A percentile compares a stretch with the other conserved stretches of the same genome.
Conservation (phyloP, 2,329 filamentous ascomycete genomes). For the Pestalotiopsis sp. region DNA sequence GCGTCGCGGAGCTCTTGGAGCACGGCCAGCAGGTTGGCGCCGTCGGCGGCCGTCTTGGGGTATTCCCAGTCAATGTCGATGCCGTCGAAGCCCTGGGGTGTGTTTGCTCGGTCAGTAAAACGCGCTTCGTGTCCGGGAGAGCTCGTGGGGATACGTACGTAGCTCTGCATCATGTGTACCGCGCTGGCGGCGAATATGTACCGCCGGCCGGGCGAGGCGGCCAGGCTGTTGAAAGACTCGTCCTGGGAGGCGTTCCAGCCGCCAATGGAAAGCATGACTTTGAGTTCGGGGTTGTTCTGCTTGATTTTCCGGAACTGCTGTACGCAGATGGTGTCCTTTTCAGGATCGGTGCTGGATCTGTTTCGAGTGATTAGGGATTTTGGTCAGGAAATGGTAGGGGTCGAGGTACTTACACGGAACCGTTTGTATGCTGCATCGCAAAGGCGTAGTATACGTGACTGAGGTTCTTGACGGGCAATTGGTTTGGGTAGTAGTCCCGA, state of each 20-base stretch:
- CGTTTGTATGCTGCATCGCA: not conserved
- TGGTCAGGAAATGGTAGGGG: no score
- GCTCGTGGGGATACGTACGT: not conserved
- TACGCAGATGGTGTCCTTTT: not conserved
- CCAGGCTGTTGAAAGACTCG: not conserved
- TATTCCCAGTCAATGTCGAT: slow-evolving; percentile 5
- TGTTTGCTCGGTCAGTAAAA: not conserved
- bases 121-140: fast-evolving
- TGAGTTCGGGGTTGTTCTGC: not conserved
- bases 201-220: not conserved
- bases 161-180: slow-evolving; percentile 1
- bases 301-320: not conserved
- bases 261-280: slow-evolving; percentile 1
- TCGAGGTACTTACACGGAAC: not conserved
- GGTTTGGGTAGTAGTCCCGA: not conserved
- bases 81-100: not conserved
- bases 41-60: not conserved
- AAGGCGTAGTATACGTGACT: slow-evolving; percentile 5
- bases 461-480: not conserved
- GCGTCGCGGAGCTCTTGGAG: not conserved
- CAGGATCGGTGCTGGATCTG: not conserved
- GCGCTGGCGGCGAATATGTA: not conserved
- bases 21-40: not conserved
- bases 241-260: not conserved
- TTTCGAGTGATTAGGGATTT: not conserved